phyloP scores from a whole-genome alignment of 257 asterid species.

The Nicotiana benthamiana region DNA sequence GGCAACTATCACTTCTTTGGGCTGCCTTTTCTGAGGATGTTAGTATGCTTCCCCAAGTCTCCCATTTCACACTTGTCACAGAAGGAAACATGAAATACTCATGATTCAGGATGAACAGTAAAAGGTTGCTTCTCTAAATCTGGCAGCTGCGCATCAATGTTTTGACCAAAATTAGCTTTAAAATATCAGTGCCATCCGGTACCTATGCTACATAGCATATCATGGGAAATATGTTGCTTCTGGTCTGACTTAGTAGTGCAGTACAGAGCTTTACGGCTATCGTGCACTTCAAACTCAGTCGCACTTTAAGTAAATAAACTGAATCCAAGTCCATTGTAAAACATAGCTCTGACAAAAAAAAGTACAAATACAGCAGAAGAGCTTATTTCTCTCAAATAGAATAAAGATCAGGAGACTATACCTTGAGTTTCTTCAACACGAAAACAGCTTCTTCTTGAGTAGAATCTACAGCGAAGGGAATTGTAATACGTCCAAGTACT shows the following conservation, averaged over 20 bases:
- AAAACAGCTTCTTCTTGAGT: constrained; percentile 75
- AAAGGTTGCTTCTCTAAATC: background rate
- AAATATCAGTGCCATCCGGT: background rate
- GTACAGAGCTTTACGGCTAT: background rate
- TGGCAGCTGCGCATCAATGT: background rate
- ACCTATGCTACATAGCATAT: background rate
- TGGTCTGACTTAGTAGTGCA: background rate
- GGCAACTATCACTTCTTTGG: background rate
- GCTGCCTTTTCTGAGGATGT: background rate
- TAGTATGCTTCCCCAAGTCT: background rate
- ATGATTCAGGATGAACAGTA: background rate
- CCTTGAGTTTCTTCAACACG: constrained; percentile 74
- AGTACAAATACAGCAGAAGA: background rate
- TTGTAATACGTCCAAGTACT: constrained; percentile 37
- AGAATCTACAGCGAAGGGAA: constrained; percentile 63
- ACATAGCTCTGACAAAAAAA: background rate
- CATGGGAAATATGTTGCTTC: background rate
- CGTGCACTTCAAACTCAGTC: background rate
- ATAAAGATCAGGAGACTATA: constrained; percentile 19
- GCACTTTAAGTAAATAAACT: background rate
- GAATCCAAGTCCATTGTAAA: background rate
- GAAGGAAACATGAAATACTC: background rate
- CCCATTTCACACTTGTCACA: background rate
- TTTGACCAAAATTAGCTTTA: background rate
- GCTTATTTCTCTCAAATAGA: background rate